phyloP scores from a whole-genome alignment of 1,139 yeast species.

The Diutina scorzettiae region DNA sequence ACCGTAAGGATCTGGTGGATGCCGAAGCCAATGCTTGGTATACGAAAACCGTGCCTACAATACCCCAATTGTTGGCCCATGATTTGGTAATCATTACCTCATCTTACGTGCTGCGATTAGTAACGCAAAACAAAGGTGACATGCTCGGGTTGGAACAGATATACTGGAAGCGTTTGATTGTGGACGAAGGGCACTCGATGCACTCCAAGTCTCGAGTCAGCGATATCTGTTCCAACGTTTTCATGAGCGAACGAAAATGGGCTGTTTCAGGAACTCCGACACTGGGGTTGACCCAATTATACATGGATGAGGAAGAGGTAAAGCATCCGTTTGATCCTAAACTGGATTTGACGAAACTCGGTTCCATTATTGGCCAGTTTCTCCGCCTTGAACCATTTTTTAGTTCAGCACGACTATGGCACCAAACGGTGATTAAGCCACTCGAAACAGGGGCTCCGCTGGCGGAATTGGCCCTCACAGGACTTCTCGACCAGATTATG shows the following conservation, averaged over 20 bases:
- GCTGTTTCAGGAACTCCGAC: slow-evolving; percentile 71
- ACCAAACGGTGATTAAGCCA: slow-evolving; percentile 33
- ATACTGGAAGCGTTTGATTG: slow-evolving; percentile 57
- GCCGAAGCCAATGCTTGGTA: slow-evolving; percentile 11
- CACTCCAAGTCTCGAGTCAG: slow-evolving; percentile 41
- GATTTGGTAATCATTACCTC: slow-evolving; percentile 45
- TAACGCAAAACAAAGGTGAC: slow-evolving; percentile 2
- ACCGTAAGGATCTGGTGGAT: slow-evolving; percentile 16
- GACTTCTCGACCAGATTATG: slow-evolving; percentile 31
- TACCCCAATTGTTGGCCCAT: slow-evolving; percentile 24
- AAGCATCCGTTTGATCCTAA: slow-evolving; percentile 23
- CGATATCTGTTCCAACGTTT: slow-evolving; percentile 26
- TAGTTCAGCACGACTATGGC: slow-evolving; percentile 37
- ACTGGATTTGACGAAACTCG: slow-evolving; percentile 43
- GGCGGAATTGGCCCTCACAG: background rate
- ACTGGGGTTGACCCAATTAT: slow-evolving; percentile 49
- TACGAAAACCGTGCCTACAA: slow-evolving; percentile 16
- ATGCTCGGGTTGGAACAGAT: slow-evolving; percentile 24
- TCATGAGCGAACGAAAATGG: slow-evolving; percentile 55
- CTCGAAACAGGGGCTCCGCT: slow-evolving; percentile 14
- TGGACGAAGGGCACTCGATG: slow-evolving; percentile 69
- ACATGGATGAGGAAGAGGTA: slow-evolving; percentile 38
- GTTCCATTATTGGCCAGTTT: slow-evolving; percentile 39
- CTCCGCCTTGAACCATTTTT: slow-evolving; percentile 50
- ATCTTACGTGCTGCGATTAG: slow-evolving; percentile 17